phyloP scores from a whole-genome alignment of 2,329 filamentous ascomycete species.

The Zasmidium citrigriseum region DNA sequence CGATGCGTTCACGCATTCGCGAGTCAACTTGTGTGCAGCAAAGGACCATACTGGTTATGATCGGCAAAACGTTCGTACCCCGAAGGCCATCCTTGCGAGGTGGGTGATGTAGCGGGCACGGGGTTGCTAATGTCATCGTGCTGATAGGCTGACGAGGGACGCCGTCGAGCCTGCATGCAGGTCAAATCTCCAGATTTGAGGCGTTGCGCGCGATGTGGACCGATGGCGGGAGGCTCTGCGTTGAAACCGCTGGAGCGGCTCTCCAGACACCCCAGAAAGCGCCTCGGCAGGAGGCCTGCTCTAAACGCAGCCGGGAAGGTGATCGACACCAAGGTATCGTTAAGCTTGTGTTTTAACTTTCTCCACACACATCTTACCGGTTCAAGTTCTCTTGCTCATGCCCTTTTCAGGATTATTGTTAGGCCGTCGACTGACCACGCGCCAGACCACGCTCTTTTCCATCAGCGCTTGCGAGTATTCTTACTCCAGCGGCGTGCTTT shows the following conservation, averaged over 20 bases:
- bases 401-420: no score
- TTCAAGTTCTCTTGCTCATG: no score
- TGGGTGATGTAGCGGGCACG: neutral
- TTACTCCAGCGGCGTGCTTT: neutral
- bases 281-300: neutral
- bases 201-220: neutral
- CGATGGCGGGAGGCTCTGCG: neutral
- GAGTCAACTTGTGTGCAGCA: conserved; percentile 1
- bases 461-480: neutral
- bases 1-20: neutral
- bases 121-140: neutral
- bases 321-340: neutral
- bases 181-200: neutral
- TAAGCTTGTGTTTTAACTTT: conserved; percentile 6
- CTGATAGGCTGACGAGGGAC: neutral
- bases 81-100: neutral
- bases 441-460: neutral
- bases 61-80: neutral
- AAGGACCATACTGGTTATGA: conserved; percentile 2
- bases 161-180: no score
- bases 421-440: no score
- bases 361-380: neutral
- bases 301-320: neutral
- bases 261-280: neutral
- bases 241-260: neutral